A percentile compares a stretch with the other conserved stretches of the same genome.
These are phyloP conservation scores for Syzygium malaccense DNA, from an alignment of 441 rosid genomes.

Conservation along the genomic window DNA sequence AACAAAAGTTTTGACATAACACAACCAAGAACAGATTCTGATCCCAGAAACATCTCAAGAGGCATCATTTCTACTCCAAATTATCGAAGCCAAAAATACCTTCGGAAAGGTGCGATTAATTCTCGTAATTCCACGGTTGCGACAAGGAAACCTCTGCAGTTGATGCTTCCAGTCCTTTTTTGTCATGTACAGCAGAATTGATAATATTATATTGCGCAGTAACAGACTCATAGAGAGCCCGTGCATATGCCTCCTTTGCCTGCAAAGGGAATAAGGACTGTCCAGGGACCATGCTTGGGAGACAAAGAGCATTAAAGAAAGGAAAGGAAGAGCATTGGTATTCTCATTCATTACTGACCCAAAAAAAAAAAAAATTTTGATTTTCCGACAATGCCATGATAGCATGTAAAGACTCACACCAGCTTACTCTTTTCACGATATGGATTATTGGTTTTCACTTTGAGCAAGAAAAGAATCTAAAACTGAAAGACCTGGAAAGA, in stretches of 20 bases:
- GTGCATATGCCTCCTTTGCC: not conserved
- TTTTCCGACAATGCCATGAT: not conserved
- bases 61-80: not conserved
- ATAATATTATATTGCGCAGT: not conserved
- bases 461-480: not conserved
- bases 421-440: not conserved
- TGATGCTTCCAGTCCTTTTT: not conserved
- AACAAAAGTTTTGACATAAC: not conserved
- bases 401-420: not conserved
- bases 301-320: not conserved
- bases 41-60: not conserved
- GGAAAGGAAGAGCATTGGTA: not conserved
- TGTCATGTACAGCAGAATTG: not conserved
- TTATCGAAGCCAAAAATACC: not conserved
- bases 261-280: not conserved
- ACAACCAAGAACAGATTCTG: not conserved
- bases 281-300: not conserved
- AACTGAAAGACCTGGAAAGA: not conserved
- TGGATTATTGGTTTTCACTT: not conserved
- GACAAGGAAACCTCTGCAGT: not conserved
- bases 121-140: not conserved
- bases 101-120: not conserved
- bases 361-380: not conserved
- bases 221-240: not conserved
- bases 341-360: not conserved